Evolutionary conservation across 2,329 filamentous ascomycete species (phyloP).

Genomic region (Chalaropsis ovoidea): DNA sequence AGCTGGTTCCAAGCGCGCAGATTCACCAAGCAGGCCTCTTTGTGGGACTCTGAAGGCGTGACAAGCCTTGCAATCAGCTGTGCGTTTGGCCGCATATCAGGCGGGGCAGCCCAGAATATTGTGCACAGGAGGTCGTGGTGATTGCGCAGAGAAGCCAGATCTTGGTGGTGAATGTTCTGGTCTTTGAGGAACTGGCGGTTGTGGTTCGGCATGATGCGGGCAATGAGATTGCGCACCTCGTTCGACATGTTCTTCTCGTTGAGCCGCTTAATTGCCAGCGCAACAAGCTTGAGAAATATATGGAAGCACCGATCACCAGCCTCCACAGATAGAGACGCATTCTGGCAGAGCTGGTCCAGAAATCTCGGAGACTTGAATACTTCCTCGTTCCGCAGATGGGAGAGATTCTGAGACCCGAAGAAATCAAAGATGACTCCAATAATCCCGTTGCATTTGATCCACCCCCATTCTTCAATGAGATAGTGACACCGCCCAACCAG

Average conservation of each 20-base stretch:
- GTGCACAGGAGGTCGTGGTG: constrained; percentile 59
- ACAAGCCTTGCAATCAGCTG: constrained; percentile 51
- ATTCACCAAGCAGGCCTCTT: constrained; percentile 55
- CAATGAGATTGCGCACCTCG: constrained; percentile 51
- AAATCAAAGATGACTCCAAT: constrained; percentile 57
- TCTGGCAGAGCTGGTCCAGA: constrained; percentile 42
- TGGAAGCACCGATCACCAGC: constrained; percentile 55
- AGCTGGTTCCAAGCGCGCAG: constrained; percentile 54
- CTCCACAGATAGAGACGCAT: constrained; percentile 42
- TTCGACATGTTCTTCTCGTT: constrained; percentile 39
- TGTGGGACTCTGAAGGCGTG: constrained; percentile 50
- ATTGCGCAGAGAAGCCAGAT: constrained; percentile 55
- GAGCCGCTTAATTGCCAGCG: constrained; percentile 46
- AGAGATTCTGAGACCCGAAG: constrained; percentile 52
- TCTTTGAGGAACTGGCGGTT: constrained; percentile 55
- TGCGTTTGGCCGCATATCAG: constrained; percentile 43
- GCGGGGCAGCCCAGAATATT: constrained; percentile 54
- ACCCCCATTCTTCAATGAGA: constrained; percentile 56
- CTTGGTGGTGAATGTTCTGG: constrained; percentile 47
- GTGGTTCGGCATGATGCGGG: constrained; percentile 55
- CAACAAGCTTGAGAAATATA: constrained; percentile 55
- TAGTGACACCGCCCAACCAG: constrained; percentile 52
- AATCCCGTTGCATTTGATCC: constrained; percentile 48
- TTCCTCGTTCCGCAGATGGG: constrained; percentile 55
- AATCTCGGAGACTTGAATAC: constrained; percentile 52